phyloP scores from a whole-genome alignment of 805 yeast genomes.

The Cyberlindnera japonica region DNA sequence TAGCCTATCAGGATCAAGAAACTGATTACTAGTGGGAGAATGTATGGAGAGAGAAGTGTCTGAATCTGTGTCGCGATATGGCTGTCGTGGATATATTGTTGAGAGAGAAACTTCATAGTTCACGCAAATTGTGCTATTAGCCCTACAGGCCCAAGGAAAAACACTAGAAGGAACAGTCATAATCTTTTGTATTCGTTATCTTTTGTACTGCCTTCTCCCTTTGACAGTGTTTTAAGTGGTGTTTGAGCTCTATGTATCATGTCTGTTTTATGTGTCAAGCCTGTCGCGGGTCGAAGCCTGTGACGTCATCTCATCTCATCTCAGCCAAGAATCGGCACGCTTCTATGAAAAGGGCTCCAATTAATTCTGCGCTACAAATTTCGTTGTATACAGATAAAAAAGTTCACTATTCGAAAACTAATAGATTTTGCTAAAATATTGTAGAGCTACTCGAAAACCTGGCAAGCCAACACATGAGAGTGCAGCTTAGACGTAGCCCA shows the following conservation, averaged over 20 bases:
- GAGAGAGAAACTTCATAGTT: slow-evolving; percentile 8
- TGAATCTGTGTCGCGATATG: slow-evolving; percentile 9
- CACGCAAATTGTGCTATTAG: neutral
- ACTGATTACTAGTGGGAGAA: neutral
- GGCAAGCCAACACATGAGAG: no score
- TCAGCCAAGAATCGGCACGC: neutral
- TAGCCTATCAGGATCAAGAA: slow-evolving; percentile 3
- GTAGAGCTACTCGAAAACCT: no score
- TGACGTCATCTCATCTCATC: no score
- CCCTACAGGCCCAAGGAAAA: neutral
- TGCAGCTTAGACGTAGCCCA: no score
- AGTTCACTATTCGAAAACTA: no score
- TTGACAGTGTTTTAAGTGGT: neutral
- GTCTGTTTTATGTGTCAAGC: neutral
- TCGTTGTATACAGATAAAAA: no score
- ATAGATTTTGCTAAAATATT: no score
- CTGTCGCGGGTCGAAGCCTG: slow-evolving; percentile 1
- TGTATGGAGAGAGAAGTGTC: slow-evolving; percentile 4
- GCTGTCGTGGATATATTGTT: slow-evolving; percentile 11
- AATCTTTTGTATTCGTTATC: no score
- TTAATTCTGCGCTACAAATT: no score
- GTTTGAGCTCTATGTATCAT: neutral
- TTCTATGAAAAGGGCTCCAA: no score
- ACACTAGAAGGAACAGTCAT: neutral
- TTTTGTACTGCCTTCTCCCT: no score